Conservation (phyloP, 1,284 basidiomycete species). For the Mixia osmundae region DNA sequence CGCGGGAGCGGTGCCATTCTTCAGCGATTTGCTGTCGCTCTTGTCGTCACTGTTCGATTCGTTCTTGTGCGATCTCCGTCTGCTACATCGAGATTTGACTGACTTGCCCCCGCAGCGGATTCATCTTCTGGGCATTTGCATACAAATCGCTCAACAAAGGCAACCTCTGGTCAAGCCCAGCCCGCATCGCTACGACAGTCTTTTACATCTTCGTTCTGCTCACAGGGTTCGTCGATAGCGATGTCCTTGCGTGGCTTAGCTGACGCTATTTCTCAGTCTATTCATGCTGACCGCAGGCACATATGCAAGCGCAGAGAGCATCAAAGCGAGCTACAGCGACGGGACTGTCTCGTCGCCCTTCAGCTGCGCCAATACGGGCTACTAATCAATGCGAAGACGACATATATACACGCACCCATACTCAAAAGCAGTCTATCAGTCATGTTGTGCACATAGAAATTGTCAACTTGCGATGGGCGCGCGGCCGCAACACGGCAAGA, state of each 20-base stretch:
- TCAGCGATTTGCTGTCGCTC: slow-evolving; percentile 26
- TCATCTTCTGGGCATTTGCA: slow-evolving; percentile 27
- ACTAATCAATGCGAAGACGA: no score
- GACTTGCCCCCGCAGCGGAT: slow-evolving; percentile 18
- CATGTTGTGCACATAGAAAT: no score
- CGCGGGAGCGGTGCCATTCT: slow-evolving; percentile 28
- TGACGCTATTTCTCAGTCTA: no score
- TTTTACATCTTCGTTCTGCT: neutral
- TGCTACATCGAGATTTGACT: neutral
- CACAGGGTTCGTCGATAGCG: neutral
- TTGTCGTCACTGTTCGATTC: slow-evolving; percentile 22
- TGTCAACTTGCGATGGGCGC: no score
- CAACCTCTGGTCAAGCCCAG: neutral
- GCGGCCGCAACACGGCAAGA: no score
- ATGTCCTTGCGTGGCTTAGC: no score
- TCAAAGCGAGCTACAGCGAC: neutral
- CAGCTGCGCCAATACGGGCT: neutral
- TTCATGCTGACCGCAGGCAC: neutral
- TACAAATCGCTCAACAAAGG: slow-evolving; percentile 25
- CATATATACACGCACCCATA: no score
- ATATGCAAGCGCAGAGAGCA: neutral
- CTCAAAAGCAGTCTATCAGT: no score
- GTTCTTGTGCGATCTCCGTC: slow-evolving; percentile 7
- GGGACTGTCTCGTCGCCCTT: neutral
- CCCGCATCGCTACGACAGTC: neutral